A percentile compares a stretch with the other conserved stretches of the same genome.
These are phyloP conservation scores for Podospora conica DNA, from an alignment of 495 filamentous ascomycete species.

Conservation along the genomic window DNA sequence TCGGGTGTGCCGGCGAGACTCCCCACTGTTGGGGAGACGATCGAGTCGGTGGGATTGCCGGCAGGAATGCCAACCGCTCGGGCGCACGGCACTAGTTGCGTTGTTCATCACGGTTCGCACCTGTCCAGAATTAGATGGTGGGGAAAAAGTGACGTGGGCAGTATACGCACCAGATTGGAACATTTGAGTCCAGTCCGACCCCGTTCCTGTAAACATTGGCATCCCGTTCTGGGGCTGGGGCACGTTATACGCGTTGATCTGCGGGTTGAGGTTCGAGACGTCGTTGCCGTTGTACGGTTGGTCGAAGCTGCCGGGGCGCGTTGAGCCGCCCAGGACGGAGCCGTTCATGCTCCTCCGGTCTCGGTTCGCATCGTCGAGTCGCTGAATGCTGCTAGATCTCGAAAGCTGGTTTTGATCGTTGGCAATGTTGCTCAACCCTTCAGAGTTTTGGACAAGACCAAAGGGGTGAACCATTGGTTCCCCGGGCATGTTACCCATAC, in stretches of 20 bases:
- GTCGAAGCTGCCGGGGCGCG: conserved; percentile 36
- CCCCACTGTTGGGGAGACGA: conserved; percentile 38
- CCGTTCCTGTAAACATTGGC: conserved; percentile 44
- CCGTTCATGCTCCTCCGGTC: conserved; percentile 50
- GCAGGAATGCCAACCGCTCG: conserved; percentile 37
- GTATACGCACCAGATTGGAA: conserved; percentile 63
- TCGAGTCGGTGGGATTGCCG: conserved; percentile 36
- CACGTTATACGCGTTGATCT: conserved; percentile 51
- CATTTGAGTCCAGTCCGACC: conserved; percentile 63
- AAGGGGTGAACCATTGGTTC: conserved; percentile 48
- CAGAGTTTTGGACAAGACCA: conserved; percentile 39
- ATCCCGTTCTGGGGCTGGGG: conserved; percentile 46
- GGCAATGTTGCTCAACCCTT: conserved; percentile 46
- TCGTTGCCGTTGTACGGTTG: conserved; percentile 46
- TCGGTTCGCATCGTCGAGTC: conserved; percentile 44
- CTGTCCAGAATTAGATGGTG: conserved; percentile 46
- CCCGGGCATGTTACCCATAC: conserved; percentile 44
- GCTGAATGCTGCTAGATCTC: conserved; percentile 53
- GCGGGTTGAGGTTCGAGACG: conserved; percentile 51
- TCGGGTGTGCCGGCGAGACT: conserved; percentile 33
- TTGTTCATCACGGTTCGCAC: conserved; percentile 48
- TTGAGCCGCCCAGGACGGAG: conserved; percentile 34
- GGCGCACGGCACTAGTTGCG: conserved; percentile 38
- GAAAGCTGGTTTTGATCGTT: conserved; percentile 51
- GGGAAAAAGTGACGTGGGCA: conserved; percentile 54